These are phyloP conservation scores for Ramaria sp. DNA, from an alignment of 768 basidiomycete species.

Conservation along the genomic window DNA sequence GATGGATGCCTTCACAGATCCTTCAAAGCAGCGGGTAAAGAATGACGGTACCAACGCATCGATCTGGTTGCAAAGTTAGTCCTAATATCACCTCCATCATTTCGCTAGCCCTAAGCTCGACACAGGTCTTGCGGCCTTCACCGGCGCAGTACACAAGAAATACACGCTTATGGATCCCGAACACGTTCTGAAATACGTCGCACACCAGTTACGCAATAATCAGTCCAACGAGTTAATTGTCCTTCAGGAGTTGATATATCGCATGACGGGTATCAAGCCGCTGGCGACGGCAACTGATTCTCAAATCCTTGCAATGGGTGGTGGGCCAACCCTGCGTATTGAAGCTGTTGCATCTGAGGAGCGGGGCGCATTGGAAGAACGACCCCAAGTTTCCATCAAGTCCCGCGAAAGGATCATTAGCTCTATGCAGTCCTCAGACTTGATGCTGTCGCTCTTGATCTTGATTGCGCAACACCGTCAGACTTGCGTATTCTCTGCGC, in stretches of 20 bases:
- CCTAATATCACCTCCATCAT: neutral
- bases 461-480: slow-evolving; percentile 89
- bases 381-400: slow-evolving; percentile 3
- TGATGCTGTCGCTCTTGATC: slow-evolving; percentile 84
- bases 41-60: slow-evolving; percentile 85
- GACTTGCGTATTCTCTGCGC: slow-evolving; percentile 64
- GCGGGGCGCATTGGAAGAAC: slow-evolving; percentile 47
- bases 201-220: slow-evolving; percentile 77
- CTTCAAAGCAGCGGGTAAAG: slow-evolving; percentile 72
- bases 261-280: slow-evolving; percentile 92
- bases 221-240: slow-evolving; percentile 85
- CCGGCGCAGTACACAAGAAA: slow-evolving; percentile 81
- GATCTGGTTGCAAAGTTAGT: slow-evolving; percentile 77
- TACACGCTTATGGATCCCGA: slow-evolving; percentile 61
- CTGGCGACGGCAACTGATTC: slow-evolving; percentile 80
- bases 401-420: slow-evolving; percentile 8
- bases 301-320: slow-evolving; percentile 84
- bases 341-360: slow-evolving; percentile 78
- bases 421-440: slow-evolving; percentile 24
- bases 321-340: slow-evolving; percentile 75
- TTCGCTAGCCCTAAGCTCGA: neutral
- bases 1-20: slow-evolving; percentile 79
- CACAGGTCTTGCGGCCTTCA: slow-evolving; percentile 83
- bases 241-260: slow-evolving; percentile 85
- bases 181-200: slow-evolving; percentile 79